phyloP scores from a whole-genome alignment of 345 rosid genomes.

The Anacardium occidentale region DNA sequence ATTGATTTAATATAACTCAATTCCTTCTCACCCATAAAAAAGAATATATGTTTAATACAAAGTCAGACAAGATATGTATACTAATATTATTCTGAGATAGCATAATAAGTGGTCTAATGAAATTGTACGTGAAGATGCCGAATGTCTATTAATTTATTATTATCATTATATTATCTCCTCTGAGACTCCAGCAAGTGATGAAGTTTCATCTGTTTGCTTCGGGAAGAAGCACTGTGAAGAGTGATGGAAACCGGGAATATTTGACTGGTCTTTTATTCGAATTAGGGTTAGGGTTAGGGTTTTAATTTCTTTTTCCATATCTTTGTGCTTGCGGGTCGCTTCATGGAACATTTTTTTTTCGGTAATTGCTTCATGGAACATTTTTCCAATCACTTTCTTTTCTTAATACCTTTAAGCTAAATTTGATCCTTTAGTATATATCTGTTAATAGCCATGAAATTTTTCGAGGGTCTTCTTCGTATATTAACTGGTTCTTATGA shows the following conservation, averaged over 20 bases:
- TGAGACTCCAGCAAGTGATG: background rate
- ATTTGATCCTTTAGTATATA: background rate
- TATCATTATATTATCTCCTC: background rate
- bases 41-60: too few relatives aligned
- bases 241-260: conserved; percentile 12
- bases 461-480: background rate
- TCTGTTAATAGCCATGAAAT: background rate
- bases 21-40: too few relatives aligned
- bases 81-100: too few relatives aligned
- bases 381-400: background rate
- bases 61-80: too few relatives aligned
- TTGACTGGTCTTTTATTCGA: conserved; percentile 13
- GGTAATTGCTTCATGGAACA: conserved; percentile 9
- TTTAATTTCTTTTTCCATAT: background rate
- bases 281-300: too few relatives aligned
- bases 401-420: background rate
- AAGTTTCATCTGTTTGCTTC: background rate
- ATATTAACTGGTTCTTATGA: background rate
- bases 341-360: background rate
- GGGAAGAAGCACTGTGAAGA: background rate
- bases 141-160: background rate
- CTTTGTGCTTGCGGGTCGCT: background rate
- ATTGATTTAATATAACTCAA: too few relatives aligned
- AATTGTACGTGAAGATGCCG: background rate
- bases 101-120: background rate